Conservation (phyloP, 1,284 basidiomycete genomes). For the Pyrrhoderma lamaoense region DNA sequence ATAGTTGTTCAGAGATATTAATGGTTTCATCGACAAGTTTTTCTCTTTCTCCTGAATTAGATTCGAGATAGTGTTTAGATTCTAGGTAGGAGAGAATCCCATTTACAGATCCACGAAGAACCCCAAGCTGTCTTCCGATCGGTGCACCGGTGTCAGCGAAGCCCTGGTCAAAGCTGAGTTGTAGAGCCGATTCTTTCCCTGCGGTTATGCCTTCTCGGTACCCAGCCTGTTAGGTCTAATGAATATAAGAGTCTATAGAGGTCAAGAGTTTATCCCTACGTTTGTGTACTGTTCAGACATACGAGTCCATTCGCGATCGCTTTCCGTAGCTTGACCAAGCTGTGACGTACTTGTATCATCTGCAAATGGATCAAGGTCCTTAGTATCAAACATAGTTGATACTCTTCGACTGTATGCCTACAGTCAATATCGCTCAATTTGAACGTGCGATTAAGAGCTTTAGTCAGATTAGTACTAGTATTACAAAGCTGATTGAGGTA, state of each 20-base stretch:
- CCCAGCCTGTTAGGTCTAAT: no score
- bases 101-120: constrained; percentile 58
- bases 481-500: no score
- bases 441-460: no score
- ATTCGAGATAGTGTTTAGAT: neutral
- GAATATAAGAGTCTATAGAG: constrained; percentile 12
- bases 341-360: neutral
- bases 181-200: constrained; percentile 74
- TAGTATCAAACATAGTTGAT: neutral
- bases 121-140: constrained; percentile 64
- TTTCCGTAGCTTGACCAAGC: neutral
- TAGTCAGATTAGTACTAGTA: no score
- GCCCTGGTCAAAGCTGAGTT: constrained; percentile 76
- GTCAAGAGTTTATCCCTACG: neutral
- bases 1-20: constrained; percentile 45
- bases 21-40: constrained; percentile 34
- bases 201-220: constrained; percentile 84
- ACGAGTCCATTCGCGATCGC: constrained; percentile 14
- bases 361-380: neutral
- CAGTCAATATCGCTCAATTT: no score
- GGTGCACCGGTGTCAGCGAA: constrained; percentile 68
- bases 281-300: constrained; percentile 15
- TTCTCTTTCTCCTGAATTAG: neutral
- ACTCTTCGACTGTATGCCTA: no score
- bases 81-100: constrained; percentile 50